Evolutionary conservation across 352 stramenopile species (phyloP), one percentile per base, ranked within the genome.

Genomic region (Pythium chondricola): DNA sequence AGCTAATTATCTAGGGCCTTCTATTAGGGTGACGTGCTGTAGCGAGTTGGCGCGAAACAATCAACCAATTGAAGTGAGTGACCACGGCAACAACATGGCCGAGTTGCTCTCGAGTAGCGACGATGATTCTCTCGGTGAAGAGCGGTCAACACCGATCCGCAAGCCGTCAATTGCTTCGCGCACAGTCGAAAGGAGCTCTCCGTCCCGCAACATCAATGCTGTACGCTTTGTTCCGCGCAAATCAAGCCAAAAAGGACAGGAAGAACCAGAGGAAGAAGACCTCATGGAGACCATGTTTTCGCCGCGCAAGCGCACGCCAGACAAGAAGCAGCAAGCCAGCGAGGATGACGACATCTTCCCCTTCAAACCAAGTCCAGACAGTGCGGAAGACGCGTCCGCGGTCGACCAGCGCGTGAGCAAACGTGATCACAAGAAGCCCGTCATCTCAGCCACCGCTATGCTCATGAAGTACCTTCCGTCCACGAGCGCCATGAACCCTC

Each of bases 71-170:
- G n/a, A n/a, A n/a, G n/a, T n/a, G n/a, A n/a, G n/a, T n/a, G n/a
- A n/a, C n/a, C n/a, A n/a, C n/a, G n/a, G n/a, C n/a, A n/a, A 30
- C 26, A 56, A 59, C 26, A 79, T 79, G 63, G 67, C 77, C 32
- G 77, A 89, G 36, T 62, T 89, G 57, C 71, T 89, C 48, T 73
- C 62, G 1, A 89, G 72, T 54, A 85, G 71, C 53, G 67, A 76
- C 41, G 66, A 84, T 18, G 75, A 84, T 45, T 55, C 42, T 36
- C 48, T 63, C 26, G 43, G 36, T 38, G 60, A 57, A 22, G 45
- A 65, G 39, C 48, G 53, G 20, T 30, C 29, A 16, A 38, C 55
- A 38, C 31, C 32, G 5, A 6, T 37, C n/a, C n/a, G n/a, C n/a
- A n/a, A n/a, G n/a, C n/a, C n/a, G n/a, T n/a, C n/a, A n/a, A n/a